Evolutionary conservation across 306 rosid genomes (phyloP), one percentile per base, ranked within the genome.

Genomic region (Dalbergia cultrata): DNA sequence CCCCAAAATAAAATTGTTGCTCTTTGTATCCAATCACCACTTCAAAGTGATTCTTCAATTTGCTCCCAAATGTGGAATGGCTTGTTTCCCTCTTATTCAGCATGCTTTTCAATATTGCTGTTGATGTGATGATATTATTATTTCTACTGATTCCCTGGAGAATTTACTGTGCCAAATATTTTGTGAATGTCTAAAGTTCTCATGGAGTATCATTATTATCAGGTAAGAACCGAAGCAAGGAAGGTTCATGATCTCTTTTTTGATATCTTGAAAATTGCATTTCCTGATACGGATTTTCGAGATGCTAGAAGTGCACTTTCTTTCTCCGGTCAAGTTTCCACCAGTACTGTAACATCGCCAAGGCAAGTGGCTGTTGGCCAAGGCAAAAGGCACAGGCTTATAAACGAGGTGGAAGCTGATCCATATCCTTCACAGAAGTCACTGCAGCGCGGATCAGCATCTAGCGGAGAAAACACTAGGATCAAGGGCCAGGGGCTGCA

Each of bases 221-320:
- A 96, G 99, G 99, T 96, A 71, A 84, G 98, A 85, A 79, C 89
- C 7, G 99, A 96, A 85, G 98, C 98, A 35, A 92, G 91, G 86
- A 96, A 96, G 86, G 99, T 96, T 59, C 99, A 96, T 34, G 98
- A 96, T 85, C 93, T 96, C 73, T 96, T 93, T 83, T 96, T 96
- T 50, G 99, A 96, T 80, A 93, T 96, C 81, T 81, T 93, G 90
- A 96, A 92, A 86, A 90, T 89, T 80, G 93, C 97, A 37, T 96
- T 96, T 92, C 97, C 97, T 1, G 98, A 95, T 73, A 87, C 90
- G 9, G 98, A 96, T 80, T 92, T 96, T 56, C 91, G 89, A 67
- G 99, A 90, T 54, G 93, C 90, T 73, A 90, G 94, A 77, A 93
- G 78, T 58, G 93, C 92, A 4, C 89, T 96, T 50, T 79, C 97